Evolutionary conservation across 1,139 yeast species (phyloP), one percentile per base, ranked within the genome.

Genomic region (Blastobotrys petasosporus): DNA sequence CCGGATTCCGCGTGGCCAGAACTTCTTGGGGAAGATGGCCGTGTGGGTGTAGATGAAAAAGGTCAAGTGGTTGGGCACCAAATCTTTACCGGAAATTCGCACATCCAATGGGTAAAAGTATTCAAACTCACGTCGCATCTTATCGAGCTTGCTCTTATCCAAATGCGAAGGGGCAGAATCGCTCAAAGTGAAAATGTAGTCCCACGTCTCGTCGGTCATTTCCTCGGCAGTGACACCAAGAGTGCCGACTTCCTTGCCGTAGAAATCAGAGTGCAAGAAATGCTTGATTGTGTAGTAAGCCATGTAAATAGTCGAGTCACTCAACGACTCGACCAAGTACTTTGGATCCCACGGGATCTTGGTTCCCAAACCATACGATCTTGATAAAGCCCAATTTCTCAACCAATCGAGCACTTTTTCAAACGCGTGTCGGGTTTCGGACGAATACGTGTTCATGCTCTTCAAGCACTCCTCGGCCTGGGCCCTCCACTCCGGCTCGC

Each of bases 321-420:
- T 85, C 58, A 94, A 76, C 16, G 97, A 88, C 70, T 94, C 99
- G 48, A 94, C 92, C 62, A 94, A 77, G 63, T 84, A 90, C 66
- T 82, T 82, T 57, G 85, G 82, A 70, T 94, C 99, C 99, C 99
- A 94, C 52, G 99, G 99, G 56, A 94, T 79, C 66, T 75, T 82
- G 50, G 97, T 82, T 65, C 99, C 99, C 57, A 94, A 76, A 65
- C 98, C 99, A 60, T 86, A 94, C 53, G 94, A 83, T 75, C 98
- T 85, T 50, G 95, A 86, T 52, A 94, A 86, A 45, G 99, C 98
- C 99, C 99, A 94, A 72, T 88, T 90, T 71, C 85, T 86, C 64
- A 94, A 79, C 99, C 99, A 94, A 56, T 84, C 94, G 57, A 94
- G 75, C 49, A 86, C 95, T 68, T 90, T 92, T 69, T 90, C 96